Conservation (phyloP, 768 basidiomycete species). For the Russula virescens region DNA sequence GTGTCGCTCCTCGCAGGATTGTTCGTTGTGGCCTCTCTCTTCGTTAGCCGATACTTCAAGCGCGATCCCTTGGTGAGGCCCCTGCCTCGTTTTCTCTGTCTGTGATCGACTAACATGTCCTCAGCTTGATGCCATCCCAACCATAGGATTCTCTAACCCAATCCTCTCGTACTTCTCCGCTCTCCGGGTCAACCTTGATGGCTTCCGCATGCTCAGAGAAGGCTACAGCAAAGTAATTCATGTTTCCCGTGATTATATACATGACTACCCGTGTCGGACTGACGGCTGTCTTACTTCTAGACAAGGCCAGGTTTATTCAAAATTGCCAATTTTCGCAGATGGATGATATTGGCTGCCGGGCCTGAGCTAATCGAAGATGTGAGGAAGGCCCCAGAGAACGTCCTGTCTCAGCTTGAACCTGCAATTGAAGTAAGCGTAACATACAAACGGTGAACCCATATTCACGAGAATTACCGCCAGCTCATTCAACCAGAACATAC, state of each 20-base stretch:
- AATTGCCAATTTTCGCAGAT: conserved; percentile 39
- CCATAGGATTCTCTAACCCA: conserved; percentile 17
- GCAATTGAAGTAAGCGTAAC: conserved; percentile 35
- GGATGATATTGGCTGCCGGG: conserved; percentile 44
- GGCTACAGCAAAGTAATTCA: conserved; percentile 32
- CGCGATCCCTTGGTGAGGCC: conserved; percentile 2
- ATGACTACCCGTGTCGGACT: background rate
- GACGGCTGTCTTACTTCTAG: conserved; percentile 6
- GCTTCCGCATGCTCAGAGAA: conserved; percentile 29
- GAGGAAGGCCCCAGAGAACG: conserved; percentile 41
- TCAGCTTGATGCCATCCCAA: conserved; percentile 15
- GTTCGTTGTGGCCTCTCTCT: background rate
- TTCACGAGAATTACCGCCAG: conserved; percentile 20
- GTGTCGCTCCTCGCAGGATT: background rate
- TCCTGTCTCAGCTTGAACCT: conserved; percentile 39
- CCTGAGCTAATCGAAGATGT: conserved; percentile 45
- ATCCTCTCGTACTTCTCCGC: conserved; percentile 23
- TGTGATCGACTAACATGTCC: background rate
- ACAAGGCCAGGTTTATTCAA: conserved; percentile 34
- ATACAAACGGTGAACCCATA: background rate
- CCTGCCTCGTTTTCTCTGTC: no score
- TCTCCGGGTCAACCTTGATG: conserved; percentile 27
- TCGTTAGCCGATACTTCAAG: background rate
- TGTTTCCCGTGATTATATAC: no score
- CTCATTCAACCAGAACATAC: conserved; percentile 35